These are phyloP conservation scores for Solanum verrucosum DNA, from an alignment of 257 asterid species.

Conservation along the genomic window DNA sequence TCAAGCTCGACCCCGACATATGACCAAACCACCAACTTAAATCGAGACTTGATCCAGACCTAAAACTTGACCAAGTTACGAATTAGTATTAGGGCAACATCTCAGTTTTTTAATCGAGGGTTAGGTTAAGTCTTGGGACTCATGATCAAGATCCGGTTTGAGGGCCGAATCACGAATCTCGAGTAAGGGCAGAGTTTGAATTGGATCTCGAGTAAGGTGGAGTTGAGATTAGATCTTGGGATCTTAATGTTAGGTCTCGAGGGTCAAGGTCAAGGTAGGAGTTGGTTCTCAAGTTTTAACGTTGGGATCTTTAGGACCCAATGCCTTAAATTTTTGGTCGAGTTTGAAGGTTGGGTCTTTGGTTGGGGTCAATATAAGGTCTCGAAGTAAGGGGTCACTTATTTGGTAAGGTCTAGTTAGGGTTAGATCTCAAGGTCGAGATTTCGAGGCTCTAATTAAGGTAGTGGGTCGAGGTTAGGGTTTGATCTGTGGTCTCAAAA, in stretches of 20 bases:
- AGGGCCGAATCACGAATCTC: background rate
- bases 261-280: background rate
- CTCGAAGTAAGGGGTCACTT: background rate
- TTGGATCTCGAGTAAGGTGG: background rate
- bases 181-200: background rate
- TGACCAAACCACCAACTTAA: background rate
- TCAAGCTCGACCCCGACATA: background rate
- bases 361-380: background rate
- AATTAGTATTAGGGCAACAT: background rate
- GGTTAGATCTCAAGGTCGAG: background rate
- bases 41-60: background rate
- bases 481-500: background rate
- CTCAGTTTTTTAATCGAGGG: background rate
- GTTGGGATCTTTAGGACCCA: background rate
- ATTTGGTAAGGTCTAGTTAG: background rate
- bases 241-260: no score
- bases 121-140: background rate
- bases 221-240: no score
- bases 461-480: background rate
- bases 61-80: background rate
- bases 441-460: background rate
- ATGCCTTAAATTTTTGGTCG: background rate
- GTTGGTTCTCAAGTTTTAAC: background rate
- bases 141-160: background rate
- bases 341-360: background rate